Conservation (phyloP, 2,329 filamentous ascomycete genomes). For the Colletotrichum scovillei region DNA sequence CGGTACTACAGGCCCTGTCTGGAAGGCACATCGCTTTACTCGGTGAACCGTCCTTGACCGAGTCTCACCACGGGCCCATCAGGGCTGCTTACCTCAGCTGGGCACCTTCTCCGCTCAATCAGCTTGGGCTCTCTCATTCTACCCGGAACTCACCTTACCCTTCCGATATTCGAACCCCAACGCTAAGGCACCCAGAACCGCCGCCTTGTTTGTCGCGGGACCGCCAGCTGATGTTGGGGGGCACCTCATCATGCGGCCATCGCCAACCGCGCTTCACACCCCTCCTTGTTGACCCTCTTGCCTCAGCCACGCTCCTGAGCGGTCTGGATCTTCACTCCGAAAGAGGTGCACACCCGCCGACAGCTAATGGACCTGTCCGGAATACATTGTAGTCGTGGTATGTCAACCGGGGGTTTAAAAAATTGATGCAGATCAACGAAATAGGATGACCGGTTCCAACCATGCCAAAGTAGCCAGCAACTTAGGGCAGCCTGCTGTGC, state of each 20-base stretch:
- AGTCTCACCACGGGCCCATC: not conserved
- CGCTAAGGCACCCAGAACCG: conserved; percentile 12
- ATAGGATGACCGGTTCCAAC: not conserved
- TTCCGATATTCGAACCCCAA: conserved; percentile 3
- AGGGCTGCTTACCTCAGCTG: conserved; percentile 8
- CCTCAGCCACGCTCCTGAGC: not conserved
- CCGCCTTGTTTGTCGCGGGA: conserved; percentile 5
- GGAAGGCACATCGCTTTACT: not conserved
- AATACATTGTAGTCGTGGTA: not conserved
- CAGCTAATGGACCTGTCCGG: not conserved
- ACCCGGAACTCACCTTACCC: conserved; percentile 29
- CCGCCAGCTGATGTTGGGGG: not conserved
- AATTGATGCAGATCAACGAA: not conserved
- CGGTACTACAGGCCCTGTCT: not conserved
- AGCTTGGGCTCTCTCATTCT: not conserved
- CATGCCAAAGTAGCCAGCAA: not conserved
- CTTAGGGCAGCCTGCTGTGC: too few species aligned
- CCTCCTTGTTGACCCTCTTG: not conserved
- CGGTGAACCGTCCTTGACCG: not conserved
- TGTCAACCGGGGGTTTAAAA: not conserved
- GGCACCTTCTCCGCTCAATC: not conserved
- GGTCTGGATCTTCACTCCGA: not conserved
- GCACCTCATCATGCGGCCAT: not conserved
- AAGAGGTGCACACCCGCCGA: not conserved
- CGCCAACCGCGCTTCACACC: not conserved